phyloP scores from a whole-genome alignment of 805 yeast species.

The Deakozyma indianensis region DNA sequence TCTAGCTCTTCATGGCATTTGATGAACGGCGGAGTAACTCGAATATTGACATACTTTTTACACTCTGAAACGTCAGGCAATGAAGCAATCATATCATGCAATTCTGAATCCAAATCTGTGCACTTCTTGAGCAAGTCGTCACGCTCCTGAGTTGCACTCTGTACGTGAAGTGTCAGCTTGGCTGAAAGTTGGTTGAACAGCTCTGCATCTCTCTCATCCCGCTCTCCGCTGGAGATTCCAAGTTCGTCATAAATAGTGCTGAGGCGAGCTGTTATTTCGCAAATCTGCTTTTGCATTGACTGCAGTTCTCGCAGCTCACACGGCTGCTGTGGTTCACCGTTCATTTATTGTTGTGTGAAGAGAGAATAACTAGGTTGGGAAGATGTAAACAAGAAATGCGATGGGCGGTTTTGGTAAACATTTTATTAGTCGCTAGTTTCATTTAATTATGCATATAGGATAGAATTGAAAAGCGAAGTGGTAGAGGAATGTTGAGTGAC shows the following conservation, averaged over 20 bases:
- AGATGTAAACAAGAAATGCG: not conserved
- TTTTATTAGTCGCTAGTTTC: no score
- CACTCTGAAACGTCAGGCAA: conserved; percentile 5
- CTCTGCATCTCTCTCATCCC: not conserved
- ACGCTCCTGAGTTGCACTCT: conserved; percentile 14
- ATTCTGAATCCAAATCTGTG: conserved; percentile 7
- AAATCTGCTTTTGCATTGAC: not conserved
- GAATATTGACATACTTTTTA: conserved; percentile 7
- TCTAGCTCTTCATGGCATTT: conserved; percentile 6
- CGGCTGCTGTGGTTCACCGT: not conserved
- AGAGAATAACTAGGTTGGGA: not conserved
- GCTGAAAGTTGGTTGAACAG: not conserved
- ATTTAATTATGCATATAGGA: no score
- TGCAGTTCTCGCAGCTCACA: not conserved
- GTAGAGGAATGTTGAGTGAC: no score
- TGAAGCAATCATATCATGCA: conserved; percentile 11
- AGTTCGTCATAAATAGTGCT: conserved; percentile 10
- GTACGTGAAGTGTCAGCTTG: conserved; percentile 16
- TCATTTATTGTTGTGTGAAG: not conserved
- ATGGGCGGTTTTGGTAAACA: no score
- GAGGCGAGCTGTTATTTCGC: not conserved
- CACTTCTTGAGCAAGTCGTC: conserved; percentile 13
- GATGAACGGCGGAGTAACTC: conserved; percentile 11
- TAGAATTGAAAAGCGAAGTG: no score
- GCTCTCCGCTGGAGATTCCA: conserved; percentile 12